Evolutionary conservation across 2,329 filamentous ascomycete species (phyloP).

Genomic region (Aspergillus fumigatiaffinis): DNA sequence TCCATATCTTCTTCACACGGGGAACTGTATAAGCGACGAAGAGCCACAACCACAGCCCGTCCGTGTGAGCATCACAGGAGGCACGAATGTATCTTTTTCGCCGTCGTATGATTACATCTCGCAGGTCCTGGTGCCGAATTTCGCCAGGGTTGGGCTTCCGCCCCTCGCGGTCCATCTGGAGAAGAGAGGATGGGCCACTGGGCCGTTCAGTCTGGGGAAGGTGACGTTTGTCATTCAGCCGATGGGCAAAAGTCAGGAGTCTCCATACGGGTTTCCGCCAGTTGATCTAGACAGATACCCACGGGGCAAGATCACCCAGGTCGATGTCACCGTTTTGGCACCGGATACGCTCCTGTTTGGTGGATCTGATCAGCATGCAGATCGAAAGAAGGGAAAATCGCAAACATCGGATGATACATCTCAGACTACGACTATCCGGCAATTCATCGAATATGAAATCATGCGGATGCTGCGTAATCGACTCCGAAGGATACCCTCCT

Average conservation of each 20-base stretch:
- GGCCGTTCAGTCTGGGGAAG: slow-evolving; percentile 44
- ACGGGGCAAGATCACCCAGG: slow-evolving; percentile 28
- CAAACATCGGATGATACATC: neutral
- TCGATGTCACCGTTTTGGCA: slow-evolving; percentile 39
- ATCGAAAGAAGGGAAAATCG: neutral
- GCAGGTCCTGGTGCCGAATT: slow-evolving; percentile 54
- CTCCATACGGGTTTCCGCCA: slow-evolving; percentile 22
- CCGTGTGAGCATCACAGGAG: slow-evolving; percentile 49
- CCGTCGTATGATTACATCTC: slow-evolving; percentile 55
- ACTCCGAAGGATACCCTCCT: slow-evolving; percentile 13
- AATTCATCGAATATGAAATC: slow-evolving; percentile 22
- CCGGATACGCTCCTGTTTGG: slow-evolving; percentile 21
- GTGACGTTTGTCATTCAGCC: slow-evolving; percentile 49
- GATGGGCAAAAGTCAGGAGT: slow-evolving; percentile 17
- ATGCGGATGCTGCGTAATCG: slow-evolving; percentile 14
- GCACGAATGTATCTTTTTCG: slow-evolving; percentile 55
- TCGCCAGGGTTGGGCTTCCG: slow-evolving; percentile 50
- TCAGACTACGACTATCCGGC: slow-evolving; percentile 14
- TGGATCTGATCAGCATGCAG: neutral
- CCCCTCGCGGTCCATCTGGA: slow-evolving; percentile 40
- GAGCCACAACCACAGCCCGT: slow-evolving; percentile 17
- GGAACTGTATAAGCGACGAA: slow-evolving; percentile 6
- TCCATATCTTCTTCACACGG: slow-evolving; percentile 52
- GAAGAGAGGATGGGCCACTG: slow-evolving; percentile 53
- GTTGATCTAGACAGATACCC: slow-evolving; percentile 29